These are phyloP conservation scores for Suillus ampliporus DNA, from an alignment of 768 basidiomycete genomes.

Conservation along the genomic window DNA sequence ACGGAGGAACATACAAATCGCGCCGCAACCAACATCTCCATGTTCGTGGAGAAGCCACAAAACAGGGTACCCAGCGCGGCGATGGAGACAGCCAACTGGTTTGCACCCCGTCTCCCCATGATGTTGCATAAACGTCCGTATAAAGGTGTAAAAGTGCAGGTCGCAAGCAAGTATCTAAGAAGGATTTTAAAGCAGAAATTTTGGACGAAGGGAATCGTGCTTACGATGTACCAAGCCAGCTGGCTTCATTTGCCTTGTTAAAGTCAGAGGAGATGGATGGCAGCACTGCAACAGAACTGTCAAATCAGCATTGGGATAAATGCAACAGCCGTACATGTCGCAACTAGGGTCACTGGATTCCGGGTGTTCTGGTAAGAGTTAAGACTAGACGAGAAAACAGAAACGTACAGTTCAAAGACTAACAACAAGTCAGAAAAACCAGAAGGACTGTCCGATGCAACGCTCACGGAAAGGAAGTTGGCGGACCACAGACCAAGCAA, in stretches of 20 bases:
- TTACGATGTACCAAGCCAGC: slow-evolving; percentile 84
- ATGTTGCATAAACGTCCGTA: slow-evolving; percentile 87
- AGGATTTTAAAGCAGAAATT: not conserved
- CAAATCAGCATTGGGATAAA: slow-evolving; percentile 1
- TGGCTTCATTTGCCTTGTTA: slow-evolving; percentile 75
- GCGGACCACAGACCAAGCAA: slow-evolving; percentile 76
- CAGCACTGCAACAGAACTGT: slow-evolving; percentile 53
- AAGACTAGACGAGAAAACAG: not conserved
- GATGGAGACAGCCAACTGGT: slow-evolving; percentile 65
- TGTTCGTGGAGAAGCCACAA: slow-evolving; percentile 71
- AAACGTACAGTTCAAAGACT: slow-evolving; percentile 59
- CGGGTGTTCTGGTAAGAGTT: slow-evolving; percentile 14
- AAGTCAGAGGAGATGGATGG: slow-evolving; percentile 83
- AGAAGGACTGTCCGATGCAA: not conserved
- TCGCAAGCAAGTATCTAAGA: slow-evolving; percentile 73
- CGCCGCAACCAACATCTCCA: slow-evolving; percentile 73
- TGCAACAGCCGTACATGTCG: slow-evolving; percentile 62
- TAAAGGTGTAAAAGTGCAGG: slow-evolving; percentile 81
- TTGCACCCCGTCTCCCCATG: slow-evolving; percentile 72
- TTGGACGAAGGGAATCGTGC: slow-evolving; percentile 18
- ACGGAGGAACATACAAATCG: slow-evolving; percentile 62
- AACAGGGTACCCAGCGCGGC: slow-evolving; percentile 67
- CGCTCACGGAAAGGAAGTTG: slow-evolving; percentile 72
- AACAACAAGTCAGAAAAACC: slow-evolving; percentile 15
- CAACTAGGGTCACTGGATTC: too few species aligned